These are phyloP conservation scores for Arthroderma sp. DNA, from an alignment of 2,329 filamentous ascomycete species.

Conservation along the genomic window DNA sequence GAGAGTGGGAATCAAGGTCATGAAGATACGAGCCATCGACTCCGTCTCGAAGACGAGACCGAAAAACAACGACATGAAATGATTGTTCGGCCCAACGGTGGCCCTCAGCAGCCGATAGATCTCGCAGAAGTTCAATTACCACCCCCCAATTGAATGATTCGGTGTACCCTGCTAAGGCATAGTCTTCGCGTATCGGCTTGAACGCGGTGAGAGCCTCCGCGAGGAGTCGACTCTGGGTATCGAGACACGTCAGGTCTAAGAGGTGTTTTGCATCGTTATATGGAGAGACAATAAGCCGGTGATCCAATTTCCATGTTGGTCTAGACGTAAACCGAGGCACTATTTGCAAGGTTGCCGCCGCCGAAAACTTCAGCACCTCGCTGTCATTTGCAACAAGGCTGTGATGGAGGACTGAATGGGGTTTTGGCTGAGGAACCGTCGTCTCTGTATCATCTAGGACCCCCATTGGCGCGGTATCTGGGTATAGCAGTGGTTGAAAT, in stretches of 20 bases:
- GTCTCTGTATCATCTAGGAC: too few species aligned
- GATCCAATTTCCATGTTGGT: slow-evolving; percentile 6
- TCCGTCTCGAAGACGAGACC: slow-evolving; percentile 54
- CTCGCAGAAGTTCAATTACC: slow-evolving; percentile 42
- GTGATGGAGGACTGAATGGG: slow-evolving; percentile 17
- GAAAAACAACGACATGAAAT: slow-evolving; percentile 79
- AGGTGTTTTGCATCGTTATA: slow-evolving; percentile 60
- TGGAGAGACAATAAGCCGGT: slow-evolving; percentile 54
- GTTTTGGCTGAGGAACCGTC: background rate
- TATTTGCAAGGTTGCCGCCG: slow-evolving; percentile 22
- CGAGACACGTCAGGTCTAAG: slow-evolving; percentile 56
- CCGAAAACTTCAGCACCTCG: slow-evolving; percentile 23
- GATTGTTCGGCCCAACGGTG: slow-evolving; percentile 46
- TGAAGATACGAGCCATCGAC: slow-evolving; percentile 58
- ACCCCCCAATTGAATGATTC: slow-evolving; percentile 70
- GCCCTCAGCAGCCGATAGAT: slow-evolving; percentile 36
- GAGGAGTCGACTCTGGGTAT: slow-evolving; percentile 53
- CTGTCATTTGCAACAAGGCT: slow-evolving; percentile 21
- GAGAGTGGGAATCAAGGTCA: slow-evolving; percentile 62
- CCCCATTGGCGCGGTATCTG: too few species aligned
- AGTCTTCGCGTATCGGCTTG: slow-evolving; percentile 51
- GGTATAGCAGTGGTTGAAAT: too few species aligned
- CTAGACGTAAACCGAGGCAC: slow-evolving; percentile 8
- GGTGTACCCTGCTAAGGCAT: slow-evolving; percentile 61
- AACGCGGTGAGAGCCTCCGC: slow-evolving; percentile 57